A percentile compares a stretch with the other conserved stretches of the same genome.
These are phyloP conservation scores for Salvia sclarea DNA, from an alignment of 305 asterid genomes.

Conservation along the genomic window DNA sequence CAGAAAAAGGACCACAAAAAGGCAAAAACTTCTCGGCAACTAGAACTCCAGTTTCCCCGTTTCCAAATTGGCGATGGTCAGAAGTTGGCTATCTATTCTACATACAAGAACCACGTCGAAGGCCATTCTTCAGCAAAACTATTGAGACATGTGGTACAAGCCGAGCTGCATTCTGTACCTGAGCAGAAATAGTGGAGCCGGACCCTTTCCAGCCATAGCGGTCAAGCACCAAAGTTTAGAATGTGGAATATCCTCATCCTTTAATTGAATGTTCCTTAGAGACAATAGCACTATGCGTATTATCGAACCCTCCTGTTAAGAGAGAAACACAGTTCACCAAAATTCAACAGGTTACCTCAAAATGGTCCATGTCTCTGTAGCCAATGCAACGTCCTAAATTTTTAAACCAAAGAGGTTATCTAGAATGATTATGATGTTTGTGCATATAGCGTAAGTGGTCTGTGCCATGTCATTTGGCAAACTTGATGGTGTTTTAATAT, in stretches of 20 bases:
- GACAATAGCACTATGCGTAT: slow-evolving; percentile 22
- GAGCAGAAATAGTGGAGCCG: slow-evolving; percentile 18
- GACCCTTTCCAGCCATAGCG: slow-evolving; percentile 1
- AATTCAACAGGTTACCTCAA: background rate
- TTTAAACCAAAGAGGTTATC: no score
- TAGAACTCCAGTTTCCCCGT: slow-evolving; percentile 34
- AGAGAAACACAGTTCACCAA: background rate
- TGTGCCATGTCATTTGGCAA: background rate
- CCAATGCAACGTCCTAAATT: background rate
- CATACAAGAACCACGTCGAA: slow-evolving; percentile 42
- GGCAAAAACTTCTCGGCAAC: slow-evolving; percentile 23
- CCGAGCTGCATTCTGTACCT: slow-evolving; percentile 23
- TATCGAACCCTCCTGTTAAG: slow-evolving; percentile 61
- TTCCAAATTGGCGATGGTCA: slow-evolving; percentile 37
- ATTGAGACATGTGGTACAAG: slow-evolving; percentile 20
- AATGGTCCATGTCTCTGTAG: background rate
- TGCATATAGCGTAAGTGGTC: no score
- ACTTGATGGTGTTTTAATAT: background rate
- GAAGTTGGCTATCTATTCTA: slow-evolving; percentile 42
- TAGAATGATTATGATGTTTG: no score
- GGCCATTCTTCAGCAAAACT: slow-evolving; percentile 26
- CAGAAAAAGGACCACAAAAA: background rate
- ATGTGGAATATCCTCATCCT: slow-evolving; percentile 14
- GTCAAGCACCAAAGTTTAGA: background rate
- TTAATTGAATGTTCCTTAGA: slow-evolving; percentile 23